Percentiles rank a stretch among this genome's conserved stretches.
Conservation (phyloP, 2,329 filamentous ascomycete species). For the Pseudogymnoascus sp. region DNA sequence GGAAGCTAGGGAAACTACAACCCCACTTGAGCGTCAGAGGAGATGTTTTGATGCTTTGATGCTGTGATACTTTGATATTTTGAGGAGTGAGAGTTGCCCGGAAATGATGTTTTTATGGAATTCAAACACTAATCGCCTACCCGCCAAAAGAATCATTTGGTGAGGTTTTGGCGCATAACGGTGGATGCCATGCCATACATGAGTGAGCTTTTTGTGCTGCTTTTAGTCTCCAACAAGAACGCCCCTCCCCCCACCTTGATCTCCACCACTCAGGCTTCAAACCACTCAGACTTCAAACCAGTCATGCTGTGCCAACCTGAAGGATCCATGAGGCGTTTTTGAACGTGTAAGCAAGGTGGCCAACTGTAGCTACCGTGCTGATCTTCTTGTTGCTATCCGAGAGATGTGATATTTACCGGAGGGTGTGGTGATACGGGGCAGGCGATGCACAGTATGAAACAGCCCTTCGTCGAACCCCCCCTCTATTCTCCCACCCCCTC, state of each 20-base stretch:
- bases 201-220: not conserved
- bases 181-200: not conserved
- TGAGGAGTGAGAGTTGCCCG: not conserved
- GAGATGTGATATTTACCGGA: not conserved
- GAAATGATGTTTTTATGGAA: not conserved
- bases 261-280: not conserved
- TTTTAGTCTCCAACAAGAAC: not conserved
- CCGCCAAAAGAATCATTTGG: not conserved
- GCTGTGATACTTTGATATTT: not conserved
- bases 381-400: not conserved
- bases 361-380: not conserved
- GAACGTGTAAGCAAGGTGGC: not conserved
- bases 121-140: constrained; percentile 4
- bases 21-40: not conserved
- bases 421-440: not conserved
- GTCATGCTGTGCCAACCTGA: not conserved
- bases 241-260: not conserved
- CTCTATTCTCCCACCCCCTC: not conserved
- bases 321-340: not conserved
- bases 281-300: not conserved
- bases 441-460: not conserved
- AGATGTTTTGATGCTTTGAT: not conserved
- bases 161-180: not conserved
- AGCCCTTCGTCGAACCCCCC: not conserved
- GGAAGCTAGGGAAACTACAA: not conserved